Evolutionary conservation across 2,329 filamentous ascomycete genomes (phyloP).

Genomic region (Didymella lethalis): DNA sequence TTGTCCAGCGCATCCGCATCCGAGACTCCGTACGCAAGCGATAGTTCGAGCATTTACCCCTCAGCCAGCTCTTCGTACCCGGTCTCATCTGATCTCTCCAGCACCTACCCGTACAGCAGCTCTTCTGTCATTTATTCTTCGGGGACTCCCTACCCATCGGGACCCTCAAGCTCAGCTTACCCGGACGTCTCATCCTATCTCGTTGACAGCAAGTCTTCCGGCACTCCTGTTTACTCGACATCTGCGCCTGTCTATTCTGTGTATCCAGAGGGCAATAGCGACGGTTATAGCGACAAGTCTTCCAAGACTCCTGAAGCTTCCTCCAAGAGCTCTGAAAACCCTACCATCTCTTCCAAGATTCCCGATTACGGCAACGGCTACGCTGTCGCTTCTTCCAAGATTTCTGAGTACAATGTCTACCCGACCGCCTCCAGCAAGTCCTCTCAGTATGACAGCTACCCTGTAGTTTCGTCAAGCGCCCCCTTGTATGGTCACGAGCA

Average conservation of each 20-base stretch:
- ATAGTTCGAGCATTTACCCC: slow-evolving; percentile 5
- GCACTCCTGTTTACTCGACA: slow-evolving; percentile 18
- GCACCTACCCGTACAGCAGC: slow-evolving; percentile 5
- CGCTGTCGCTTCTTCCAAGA: slow-evolving; percentile 3
- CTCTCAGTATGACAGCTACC: background rate
- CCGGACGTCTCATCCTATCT: slow-evolving; percentile 12
- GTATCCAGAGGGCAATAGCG: slow-evolving; percentile 10
- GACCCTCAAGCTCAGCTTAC: slow-evolving; percentile 8
- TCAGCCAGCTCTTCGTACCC: slow-evolving; percentile 9
- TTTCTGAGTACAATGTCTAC: slow-evolving; percentile 3
- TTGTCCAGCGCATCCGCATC: slow-evolving; percentile 2
- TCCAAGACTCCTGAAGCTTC: slow-evolving; percentile 8
- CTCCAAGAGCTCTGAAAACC: background rate
- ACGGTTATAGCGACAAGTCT: slow-evolving; percentile 2
- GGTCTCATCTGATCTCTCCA: slow-evolving; percentile 2
- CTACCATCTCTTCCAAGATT: slow-evolving; percentile 2
- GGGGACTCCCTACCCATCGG: slow-evolving; percentile 6
- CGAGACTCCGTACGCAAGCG: slow-evolving; percentile 4
- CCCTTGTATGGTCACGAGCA: slow-evolving; percentile 9
- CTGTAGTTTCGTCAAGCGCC: background rate
- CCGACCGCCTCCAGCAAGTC: slow-evolving; percentile 2
- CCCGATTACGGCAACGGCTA: background rate
- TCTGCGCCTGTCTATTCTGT: slow-evolving; percentile 15
- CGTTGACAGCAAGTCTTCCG: background rate
- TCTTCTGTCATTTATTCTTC: slow-evolving; percentile 5